These are phyloP conservation scores for Suillus occidentalis DNA, from an alignment of 768 basidiomycete species.

Conservation along the genomic window DNA sequence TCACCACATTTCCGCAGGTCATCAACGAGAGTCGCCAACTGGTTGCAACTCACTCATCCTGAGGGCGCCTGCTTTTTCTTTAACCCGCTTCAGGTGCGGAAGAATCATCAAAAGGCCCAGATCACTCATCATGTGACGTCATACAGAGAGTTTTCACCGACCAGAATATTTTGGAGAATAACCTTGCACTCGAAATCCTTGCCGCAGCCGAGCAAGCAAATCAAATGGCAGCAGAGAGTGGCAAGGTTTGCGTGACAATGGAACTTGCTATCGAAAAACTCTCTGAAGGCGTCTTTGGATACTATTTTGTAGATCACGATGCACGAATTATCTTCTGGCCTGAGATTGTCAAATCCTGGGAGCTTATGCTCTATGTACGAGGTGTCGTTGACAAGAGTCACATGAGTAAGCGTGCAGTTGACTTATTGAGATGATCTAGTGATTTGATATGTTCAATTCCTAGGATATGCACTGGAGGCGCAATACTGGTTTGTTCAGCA, in stretches of 20 bases:
- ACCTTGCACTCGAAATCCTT: not conserved
- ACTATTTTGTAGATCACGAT: constrained; percentile 48
- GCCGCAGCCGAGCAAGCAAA: not conserved
- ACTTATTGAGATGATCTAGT: not conserved
- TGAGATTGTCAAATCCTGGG: constrained; percentile 34
- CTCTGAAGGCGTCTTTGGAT: constrained; percentile 20
- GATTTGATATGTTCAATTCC: not conserved
- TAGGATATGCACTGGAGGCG: constrained; percentile 6
- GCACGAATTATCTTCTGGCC: constrained; percentile 44
- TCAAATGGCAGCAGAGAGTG: not conserved
- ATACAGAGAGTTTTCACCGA: constrained; percentile 44
- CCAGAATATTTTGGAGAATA: constrained; percentile 6
- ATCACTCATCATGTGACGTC: not conserved
- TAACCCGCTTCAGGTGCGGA: constrained; percentile 39
- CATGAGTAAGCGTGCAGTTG: constrained; percentile 10
- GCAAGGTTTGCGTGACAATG: not conserved
- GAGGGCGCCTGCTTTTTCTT: constrained; percentile 58
- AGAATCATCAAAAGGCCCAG: not conserved
- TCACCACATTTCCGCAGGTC: not conserved
- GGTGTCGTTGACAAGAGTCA: constrained; percentile 11
- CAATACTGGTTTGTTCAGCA: constrained; percentile 6
- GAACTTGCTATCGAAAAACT: constrained; percentile 1
- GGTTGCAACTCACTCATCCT: constrained; percentile 38
- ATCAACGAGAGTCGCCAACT: not conserved
- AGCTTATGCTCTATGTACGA: constrained; percentile 36